These are phyloP conservation scores for Ophiostoma triangulosporum DNA, from an alignment of 2,329 filamentous ascomycete genomes.

Conservation along the genomic window DNA sequence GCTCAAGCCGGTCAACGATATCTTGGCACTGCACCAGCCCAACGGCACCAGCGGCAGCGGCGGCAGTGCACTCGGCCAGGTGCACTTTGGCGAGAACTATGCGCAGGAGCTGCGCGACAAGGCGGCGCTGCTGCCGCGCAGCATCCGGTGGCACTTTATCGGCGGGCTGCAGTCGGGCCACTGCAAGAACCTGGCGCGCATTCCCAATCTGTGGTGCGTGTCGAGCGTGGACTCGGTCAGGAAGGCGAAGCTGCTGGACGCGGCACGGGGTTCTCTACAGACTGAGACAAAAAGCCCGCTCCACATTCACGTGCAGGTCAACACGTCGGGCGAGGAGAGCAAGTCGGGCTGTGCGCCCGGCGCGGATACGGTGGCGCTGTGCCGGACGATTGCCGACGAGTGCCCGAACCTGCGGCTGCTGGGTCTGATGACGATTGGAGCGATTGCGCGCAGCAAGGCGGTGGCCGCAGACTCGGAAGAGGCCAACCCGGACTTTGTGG, in stretches of 20 bases:
- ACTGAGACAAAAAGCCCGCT: slow-evolving; percentile 28
- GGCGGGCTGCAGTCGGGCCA: slow-evolving; percentile 84
- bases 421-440: slow-evolving; percentile 94
- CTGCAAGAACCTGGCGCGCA: slow-evolving; percentile 73
- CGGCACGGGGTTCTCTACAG: slow-evolving; percentile 41
- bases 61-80: slow-evolving; percentile 34
- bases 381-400: slow-evolving; percentile 51
- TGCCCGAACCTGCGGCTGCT: slow-evolving; percentile 63
- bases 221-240: slow-evolving; percentile 80
- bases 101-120: slow-evolving; percentile 81
- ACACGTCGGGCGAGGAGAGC: slow-evolving; percentile 75
- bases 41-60: background rate
- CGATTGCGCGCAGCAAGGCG: slow-evolving; percentile 71
- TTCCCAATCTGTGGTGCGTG: slow-evolving; percentile 82
- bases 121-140: slow-evolving; percentile 59
- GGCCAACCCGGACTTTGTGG: slow-evolving; percentile 75
- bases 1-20: slow-evolving; percentile 83
- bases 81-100: slow-evolving; percentile 96
- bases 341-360: slow-evolving; percentile 73
- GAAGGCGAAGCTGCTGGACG: slow-evolving; percentile 73
- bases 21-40: slow-evolving; percentile 63
- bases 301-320: slow-evolving; percentile 80
- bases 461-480: slow-evolving; percentile 61
- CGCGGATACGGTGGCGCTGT: slow-evolving; percentile 47
- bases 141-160: slow-evolving; percentile 92